These are phyloP conservation scores for Daldinia sp. DNA, from an alignment of 2,329 filamentous ascomycete species.

Conservation along the genomic window DNA sequence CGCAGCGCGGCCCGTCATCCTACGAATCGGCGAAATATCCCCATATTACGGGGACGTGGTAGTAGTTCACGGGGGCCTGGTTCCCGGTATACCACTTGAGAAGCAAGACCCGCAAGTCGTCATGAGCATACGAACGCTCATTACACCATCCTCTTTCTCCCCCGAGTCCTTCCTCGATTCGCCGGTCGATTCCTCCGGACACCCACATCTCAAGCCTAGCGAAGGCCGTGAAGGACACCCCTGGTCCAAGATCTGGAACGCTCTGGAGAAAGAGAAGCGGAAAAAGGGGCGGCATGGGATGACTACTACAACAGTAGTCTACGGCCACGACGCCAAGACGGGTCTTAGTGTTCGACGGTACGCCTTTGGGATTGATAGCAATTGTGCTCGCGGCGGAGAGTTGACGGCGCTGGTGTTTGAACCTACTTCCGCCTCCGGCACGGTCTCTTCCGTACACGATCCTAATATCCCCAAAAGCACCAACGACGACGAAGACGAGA, in stretches of 20 bases:
- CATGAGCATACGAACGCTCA: conserved; percentile 90
- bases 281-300: background rate
- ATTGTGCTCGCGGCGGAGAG: conserved; percentile 77
- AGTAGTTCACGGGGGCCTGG: conserved; percentile 86
- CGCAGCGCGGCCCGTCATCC: conserved; percentile 76
- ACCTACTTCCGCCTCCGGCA: conserved; percentile 41
- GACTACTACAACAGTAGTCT: conserved; percentile 71
- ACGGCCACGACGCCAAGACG: conserved; percentile 82
- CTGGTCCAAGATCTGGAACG: conserved; percentile 73
- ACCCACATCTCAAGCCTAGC: conserved; percentile 45
- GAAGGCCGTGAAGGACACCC: conserved; percentile 62
- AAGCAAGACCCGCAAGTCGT: conserved; percentile 79
- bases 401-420: conserved; percentile 82
- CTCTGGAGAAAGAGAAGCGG: conserved; percentile 51
- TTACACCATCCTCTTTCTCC: background rate
- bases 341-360: conserved; percentile 71
- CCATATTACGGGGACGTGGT: conserved; percentile 65
- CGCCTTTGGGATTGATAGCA: conserved; percentile 85
- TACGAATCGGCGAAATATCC: conserved; percentile 71
- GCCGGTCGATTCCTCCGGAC: background rate
- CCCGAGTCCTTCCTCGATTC: background rate
- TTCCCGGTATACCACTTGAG: conserved; percentile 75
- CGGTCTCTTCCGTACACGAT: too few relatives aligned
- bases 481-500: background rate
- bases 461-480: too few relatives aligned